Base-by-base conservation (phyloP, 2,329 filamentous ascomycete genomes). In the Penicillium sp. region DNA sequence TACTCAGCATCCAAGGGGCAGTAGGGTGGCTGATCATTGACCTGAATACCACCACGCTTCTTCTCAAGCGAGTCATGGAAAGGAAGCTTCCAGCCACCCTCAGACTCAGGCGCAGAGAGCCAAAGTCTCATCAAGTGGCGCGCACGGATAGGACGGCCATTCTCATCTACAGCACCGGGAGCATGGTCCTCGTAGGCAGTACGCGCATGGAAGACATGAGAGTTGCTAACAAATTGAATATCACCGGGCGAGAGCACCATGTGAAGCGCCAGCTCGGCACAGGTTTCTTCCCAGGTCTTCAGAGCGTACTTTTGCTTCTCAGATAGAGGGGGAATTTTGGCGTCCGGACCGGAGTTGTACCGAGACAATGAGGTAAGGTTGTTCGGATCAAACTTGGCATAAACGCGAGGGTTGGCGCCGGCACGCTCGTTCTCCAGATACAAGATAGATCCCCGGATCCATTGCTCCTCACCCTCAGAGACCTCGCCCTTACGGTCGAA, bases 401-500 rank as follows among this genome's bases (percentile, higher is more conserved):
- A 92, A 11, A 92, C 82, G 14, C 89, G 79, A 29, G 82, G 82
- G 65, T 86, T 80, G 6, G 52, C 41, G 9, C 51, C 55, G 1
- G 83, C 80, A 11, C 47, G 52, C 3, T 82, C 84, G 6, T 83
- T 84, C 77, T 95, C 90, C 3, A 91, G 77, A 71, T 91, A 93
- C 68, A 93, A 86, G 26, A 95, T 84, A 14, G 84, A 80, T 45
- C 87, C 84, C 43, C 82, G 80, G 65, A 90, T 89, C 77, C 86
- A 93, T 56, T 85, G 84, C 58, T 92, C 84, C 73, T 62, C 82
- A 16, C 90, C 90, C n/a, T 81, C 77, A 13, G 86, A 89, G 1
- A 84, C 84, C 78, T 95, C 91, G 10, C 91, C 91, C 77, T 96
- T 96, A 56, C 91, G 87, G 75, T 95, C 91, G 73, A 95, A 93